phyloP scores from a whole-genome alignment of 805 yeast species.

The Saturnispora bothae region DNA sequence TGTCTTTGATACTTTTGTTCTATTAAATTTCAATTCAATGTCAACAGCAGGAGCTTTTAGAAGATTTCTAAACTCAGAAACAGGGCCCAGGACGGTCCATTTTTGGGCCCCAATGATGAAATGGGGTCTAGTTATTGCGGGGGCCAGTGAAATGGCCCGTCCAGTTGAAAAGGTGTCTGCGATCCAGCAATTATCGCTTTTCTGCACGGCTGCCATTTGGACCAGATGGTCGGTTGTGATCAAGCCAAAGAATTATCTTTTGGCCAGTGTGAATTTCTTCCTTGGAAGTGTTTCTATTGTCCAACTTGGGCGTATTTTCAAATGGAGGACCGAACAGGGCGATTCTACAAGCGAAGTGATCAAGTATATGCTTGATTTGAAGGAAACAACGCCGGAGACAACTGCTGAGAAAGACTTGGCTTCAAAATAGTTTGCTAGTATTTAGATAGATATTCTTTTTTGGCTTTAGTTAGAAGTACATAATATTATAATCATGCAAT shows the following conservation, averaged over 20 bases:
- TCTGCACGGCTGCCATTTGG: conserved; percentile 93
- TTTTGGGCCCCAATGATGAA: conserved; percentile 79
- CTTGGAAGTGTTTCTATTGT: conserved; percentile 81
- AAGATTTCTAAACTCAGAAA: conserved; percentile 69
- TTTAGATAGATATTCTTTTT: too few species aligned
- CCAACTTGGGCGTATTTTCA: conserved; percentile 64
- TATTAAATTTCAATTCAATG: too few species aligned
- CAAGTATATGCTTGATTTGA: conserved; percentile 48
- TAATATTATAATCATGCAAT: too few species aligned
- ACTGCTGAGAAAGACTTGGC: too few species aligned
- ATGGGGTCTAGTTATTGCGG: conserved; percentile 90
- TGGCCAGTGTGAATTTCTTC: conserved; percentile 92
- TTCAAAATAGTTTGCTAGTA: too few species aligned
- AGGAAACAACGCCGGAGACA: conserved; percentile 6
- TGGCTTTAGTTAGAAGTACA: too few species aligned
- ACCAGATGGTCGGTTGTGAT: conserved; percentile 97
- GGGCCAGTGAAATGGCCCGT: conserved; percentile 73
- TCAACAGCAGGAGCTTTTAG: conserved; percentile 36
- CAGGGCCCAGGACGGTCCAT: conserved; percentile 96
- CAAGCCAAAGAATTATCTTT: conserved; percentile 71
- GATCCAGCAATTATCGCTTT: conserved; percentile 75
- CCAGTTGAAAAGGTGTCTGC: conserved; percentile 91
- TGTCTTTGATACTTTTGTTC: too few species aligned
- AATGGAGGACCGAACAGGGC: conserved; percentile 55
- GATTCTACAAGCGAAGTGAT: conserved; percentile 48